Evolutionary conservation across 2,329 filamentous ascomycete species (phyloP).

Genomic region (Xylariales sp.): DNA sequence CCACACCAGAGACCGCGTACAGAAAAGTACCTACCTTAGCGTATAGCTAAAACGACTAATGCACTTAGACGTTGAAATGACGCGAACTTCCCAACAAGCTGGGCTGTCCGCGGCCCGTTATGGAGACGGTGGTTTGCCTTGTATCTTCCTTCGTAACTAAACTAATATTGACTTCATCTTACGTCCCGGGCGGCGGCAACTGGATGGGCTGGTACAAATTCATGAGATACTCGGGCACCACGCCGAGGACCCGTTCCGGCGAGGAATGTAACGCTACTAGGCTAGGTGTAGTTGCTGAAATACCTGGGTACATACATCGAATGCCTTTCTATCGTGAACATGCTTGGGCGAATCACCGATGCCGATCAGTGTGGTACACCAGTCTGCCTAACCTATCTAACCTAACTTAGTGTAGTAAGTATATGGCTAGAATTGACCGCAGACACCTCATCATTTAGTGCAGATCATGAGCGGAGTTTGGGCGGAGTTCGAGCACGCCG

Average conservation of each 20-base stretch:
- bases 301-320: no score
- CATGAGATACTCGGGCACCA: neutral
- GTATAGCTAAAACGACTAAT: constrained; percentile 1
- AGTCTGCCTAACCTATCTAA: no score
- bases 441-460: no score
- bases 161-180: constrained; percentile 3
- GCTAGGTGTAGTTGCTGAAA: no score
- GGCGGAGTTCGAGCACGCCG: neutral
- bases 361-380: no score
- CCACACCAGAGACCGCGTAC: neutral
- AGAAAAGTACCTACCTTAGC: constrained; percentile 4
- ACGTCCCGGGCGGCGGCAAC: neutral
- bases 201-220: neutral
- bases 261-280: neutral
- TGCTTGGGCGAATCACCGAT: no score
- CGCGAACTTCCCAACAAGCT: constrained; percentile 10
- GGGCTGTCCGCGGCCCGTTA: constrained; percentile 9
- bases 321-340: no score
- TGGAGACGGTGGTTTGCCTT: neutral
- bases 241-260: neutral
- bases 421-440: no score
- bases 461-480: neutral
- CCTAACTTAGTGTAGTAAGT: no score
- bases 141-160: neutral
- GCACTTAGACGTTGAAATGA: neutral